phyloP scores from a whole-genome alignment of 2,329 filamentous ascomycete genomes.

The Colletotrichum karsti region DNA sequence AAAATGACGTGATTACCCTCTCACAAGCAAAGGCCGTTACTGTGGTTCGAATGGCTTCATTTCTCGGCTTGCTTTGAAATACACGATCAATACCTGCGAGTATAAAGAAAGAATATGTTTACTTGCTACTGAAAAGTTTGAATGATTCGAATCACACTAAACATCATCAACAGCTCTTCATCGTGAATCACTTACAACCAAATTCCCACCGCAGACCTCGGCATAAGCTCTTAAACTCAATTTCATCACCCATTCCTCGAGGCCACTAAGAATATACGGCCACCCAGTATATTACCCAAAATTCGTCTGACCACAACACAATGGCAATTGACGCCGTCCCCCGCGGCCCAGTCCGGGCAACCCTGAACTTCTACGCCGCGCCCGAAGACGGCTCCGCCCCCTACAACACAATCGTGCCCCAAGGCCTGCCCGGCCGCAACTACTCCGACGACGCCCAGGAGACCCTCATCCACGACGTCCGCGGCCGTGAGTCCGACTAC shows the following conservation, averaged over 20 bases:
- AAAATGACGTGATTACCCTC: slow-evolving; percentile 24
- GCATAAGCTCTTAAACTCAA: not conserved
- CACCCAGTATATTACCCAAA: too few relatives aligned
- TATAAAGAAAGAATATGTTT: not conserved
- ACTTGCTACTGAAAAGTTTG: too few relatives aligned
- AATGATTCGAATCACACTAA: not conserved
- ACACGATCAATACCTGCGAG: not conserved
- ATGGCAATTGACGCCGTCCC: slow-evolving; percentile 55
- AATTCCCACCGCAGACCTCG: not conserved
- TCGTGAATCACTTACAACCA: not conserved
- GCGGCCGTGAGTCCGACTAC: slow-evolving; percentile 73
- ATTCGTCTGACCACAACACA: slow-evolving; percentile 4
- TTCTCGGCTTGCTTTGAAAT: slow-evolving; percentile 26
- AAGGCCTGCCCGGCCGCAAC: slow-evolving; percentile 72
- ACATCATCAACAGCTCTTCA: not conserved
- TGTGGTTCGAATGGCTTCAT: slow-evolving; percentile 15
- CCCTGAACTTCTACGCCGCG: slow-evolving; percentile 71
- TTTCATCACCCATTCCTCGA: not conserved
- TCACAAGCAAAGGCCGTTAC: slow-evolving; percentile 3
- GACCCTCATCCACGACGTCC: slow-evolving; percentile 75
- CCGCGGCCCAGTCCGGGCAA: slow-evolving; percentile 68
- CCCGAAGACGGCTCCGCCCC: slow-evolving; percentile 68
- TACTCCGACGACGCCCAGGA: slow-evolving; percentile 58
- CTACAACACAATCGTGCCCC: slow-evolving; percentile 74
- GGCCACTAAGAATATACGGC: too few relatives aligned